phyloP scores from a whole-genome alignment of 140 eudicot species.

The Ambrosia hybrid region DNA sequence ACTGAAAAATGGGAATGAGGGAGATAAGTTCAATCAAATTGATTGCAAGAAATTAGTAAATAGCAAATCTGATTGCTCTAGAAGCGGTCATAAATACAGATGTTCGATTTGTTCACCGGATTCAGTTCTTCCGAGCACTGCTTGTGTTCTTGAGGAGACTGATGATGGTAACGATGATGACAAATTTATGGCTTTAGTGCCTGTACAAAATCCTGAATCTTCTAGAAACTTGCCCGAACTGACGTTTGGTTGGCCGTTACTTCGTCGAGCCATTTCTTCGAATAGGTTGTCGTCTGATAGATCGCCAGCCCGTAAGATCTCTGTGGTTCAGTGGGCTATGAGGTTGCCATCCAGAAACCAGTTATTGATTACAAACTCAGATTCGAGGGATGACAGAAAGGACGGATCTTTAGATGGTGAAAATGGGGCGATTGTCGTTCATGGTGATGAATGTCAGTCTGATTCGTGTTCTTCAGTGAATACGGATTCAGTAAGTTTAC shows the following conservation, averaged over 20 bases:
- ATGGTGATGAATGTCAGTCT: conserved; percentile 24
- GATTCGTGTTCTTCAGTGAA: background rate
- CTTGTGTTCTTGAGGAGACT: conserved; percentile 34
- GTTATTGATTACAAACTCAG: conserved; percentile 40
- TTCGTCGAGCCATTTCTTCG: conserved; percentile 42
- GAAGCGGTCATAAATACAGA: conserved; percentile 9
- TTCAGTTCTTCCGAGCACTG: conserved; percentile 37
- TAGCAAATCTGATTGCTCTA: conserved; percentile 2
- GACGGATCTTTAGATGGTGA: conserved; percentile 4
- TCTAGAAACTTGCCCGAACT: conserved; percentile 39
- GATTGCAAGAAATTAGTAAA: conserved; percentile 21
- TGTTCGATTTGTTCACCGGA: conserved; percentile 47
- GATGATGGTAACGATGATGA: conserved; percentile 12
- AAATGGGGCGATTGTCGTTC: conserved; percentile 49
- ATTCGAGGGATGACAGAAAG: conserved; percentile 18
- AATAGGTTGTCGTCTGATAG: conserved; percentile 26
- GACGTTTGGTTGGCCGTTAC: conserved; percentile 60
- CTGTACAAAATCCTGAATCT: conserved; percentile 31
- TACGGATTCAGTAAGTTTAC: conserved; percentile 30
- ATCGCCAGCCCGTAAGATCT: conserved; percentile 44
- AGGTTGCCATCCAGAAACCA: conserved; percentile 53
- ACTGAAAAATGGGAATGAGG: conserved; percentile 20
- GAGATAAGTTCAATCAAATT: background rate
- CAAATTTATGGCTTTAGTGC: conserved; percentile 42
- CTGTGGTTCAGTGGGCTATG: conserved; percentile 90